phyloP scores from a whole-genome alignment of 2,329 filamentous ascomycete species.

The Drechslerella dactyloides region DNA sequence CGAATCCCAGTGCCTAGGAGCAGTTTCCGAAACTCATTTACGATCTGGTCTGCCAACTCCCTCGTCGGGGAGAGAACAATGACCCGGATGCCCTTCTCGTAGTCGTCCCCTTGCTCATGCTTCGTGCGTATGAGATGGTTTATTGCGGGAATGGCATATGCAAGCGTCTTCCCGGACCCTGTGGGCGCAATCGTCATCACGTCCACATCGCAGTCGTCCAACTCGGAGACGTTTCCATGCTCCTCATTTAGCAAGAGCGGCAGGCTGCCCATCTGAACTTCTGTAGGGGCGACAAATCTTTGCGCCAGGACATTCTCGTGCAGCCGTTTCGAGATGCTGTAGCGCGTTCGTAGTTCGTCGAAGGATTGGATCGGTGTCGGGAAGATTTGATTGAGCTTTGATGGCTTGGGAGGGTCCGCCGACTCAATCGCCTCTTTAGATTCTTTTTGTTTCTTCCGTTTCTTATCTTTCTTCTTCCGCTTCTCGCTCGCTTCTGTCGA shows the following conservation, averaged over 20 bases:
- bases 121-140: constrained; percentile 66
- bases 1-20: constrained; percentile 76
- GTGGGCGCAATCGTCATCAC: constrained; percentile 90
- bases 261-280: constrained; percentile 87
- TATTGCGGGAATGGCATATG: constrained; percentile 86
- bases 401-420: constrained; percentile 58
- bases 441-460: constrained; percentile 61
- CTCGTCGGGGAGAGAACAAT: constrained; percentile 79
- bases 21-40: constrained; percentile 84
- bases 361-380: constrained; percentile 83
- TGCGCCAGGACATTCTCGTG: constrained; percentile 81
- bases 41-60: constrained; percentile 79
- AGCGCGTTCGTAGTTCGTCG: constrained; percentile 70
- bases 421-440: constrained; percentile 64
- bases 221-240: constrained; percentile 60
- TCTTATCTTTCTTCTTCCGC: constrained; percentile 59
- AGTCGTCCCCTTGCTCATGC: constrained; percentile 59
- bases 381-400: constrained; percentile 68
- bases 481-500: constrained; percentile 55
- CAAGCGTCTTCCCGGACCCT: constrained; percentile 93
- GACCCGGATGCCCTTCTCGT: constrained; percentile 66
- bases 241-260: constrained; percentile 73
- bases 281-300: constrained; percentile 85
- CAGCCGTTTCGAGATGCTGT: constrained; percentile 75
- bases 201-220: constrained; percentile 65